Conservation (phyloP, 2,329 filamentous ascomycete genomes). For the Coniochaeta ligniaria region DNA sequence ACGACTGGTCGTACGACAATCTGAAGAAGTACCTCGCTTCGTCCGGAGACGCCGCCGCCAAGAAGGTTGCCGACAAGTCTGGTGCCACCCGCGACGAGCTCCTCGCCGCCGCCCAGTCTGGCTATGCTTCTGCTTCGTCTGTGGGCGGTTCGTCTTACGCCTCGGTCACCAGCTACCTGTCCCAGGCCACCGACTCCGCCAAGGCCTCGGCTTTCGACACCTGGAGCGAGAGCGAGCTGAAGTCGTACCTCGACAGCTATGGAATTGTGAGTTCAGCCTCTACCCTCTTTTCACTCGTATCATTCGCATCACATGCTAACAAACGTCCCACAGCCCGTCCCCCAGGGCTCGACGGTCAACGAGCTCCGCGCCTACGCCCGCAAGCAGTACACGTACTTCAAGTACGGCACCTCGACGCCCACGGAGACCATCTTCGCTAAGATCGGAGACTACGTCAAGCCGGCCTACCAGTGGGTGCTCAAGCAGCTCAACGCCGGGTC, state of each 20-base stretch:
- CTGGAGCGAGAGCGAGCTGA: conserved; percentile 68
- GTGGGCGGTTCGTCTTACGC: conserved; percentile 53
- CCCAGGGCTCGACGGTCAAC: conserved; percentile 61
- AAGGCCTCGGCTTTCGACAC: conserved; percentile 64
- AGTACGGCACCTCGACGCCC: conserved; percentile 64
- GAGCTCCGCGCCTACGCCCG: conserved; percentile 65
- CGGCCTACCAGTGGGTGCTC: conserved; percentile 43
- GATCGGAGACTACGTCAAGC: conserved; percentile 40
- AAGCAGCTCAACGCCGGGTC: conserved; percentile 40
- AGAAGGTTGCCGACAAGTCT: conserved; percentile 54
- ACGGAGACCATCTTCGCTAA: conserved; percentile 60
- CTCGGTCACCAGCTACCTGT: conserved; percentile 64
- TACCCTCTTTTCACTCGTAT: conserved; percentile 13
- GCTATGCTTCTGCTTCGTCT: conserved; percentile 51
- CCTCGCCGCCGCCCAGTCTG: conserved; percentile 54
- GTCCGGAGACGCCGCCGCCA: conserved; percentile 46
- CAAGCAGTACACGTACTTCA: conserved; percentile 69
- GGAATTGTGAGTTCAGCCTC: conserved; percentile 44
- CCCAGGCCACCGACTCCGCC: conserved; percentile 55
- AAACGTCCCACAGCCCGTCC: conserved; percentile 32
- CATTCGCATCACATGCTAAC: conserved; percentile 13
- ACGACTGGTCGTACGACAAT: conserved; percentile 67
- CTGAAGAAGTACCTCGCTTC: conserved; percentile 51
- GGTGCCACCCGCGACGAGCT: conserved; percentile 68
- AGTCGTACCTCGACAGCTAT: conserved; percentile 73